Evolutionary conservation across 1,284 basidiomycete species (phyloP), one percentile per base, ranked within the genome.

Genomic region (Ustilago xerochloae): DNA sequence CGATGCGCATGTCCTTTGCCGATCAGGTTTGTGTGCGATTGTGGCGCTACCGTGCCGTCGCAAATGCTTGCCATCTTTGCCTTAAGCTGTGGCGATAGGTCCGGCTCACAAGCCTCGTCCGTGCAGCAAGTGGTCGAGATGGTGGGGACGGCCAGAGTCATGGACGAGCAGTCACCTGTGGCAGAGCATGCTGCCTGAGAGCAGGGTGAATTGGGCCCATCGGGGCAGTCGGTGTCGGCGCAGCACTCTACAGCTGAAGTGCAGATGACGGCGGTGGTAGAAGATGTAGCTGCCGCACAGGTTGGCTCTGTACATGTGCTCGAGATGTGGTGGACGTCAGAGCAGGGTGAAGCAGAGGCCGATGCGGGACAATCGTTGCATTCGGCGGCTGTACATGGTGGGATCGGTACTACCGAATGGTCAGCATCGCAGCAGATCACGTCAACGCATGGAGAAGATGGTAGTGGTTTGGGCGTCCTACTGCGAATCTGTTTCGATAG

Each of bases 361-460:
- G 61, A 61, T 9, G 45, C 24, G n/a, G 51, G 32, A 30, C 59
- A 73, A 12, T 49, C 54, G 7, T 16, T n/a, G 29, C 68, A 71
- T 16, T 62, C 54, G 13, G 35, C 30, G 36, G 58, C n/a, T 13
- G 22, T 36, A 32, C 59, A 71, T 4, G 63, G n/a, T n/a, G n/a
- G 20, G 0, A 26, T 52, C 4, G 62, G 30, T 9, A 32, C 29
- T 8, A 33, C 43, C 4, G 60, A 53, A 26, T 63, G 55, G 33
- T 64, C 62, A 24, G 57, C 45, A 33, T 66, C 52, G 36, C 68
- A 71, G 55, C 68, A 71, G 13, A 71, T 46, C 47, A 71, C 47
- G 39, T 51, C 20, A 32, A 20, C 36, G 45, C 62, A 65, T 24
- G 53, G 33, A 4, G 36, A 29, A 20, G 8, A 26, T 15, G 26